Percentiles rank a stretch among this genome's conserved stretches.
phyloP scores from a whole-genome alignment of 164 flowering plant species.

The Brasenia schreberi region DNA sequence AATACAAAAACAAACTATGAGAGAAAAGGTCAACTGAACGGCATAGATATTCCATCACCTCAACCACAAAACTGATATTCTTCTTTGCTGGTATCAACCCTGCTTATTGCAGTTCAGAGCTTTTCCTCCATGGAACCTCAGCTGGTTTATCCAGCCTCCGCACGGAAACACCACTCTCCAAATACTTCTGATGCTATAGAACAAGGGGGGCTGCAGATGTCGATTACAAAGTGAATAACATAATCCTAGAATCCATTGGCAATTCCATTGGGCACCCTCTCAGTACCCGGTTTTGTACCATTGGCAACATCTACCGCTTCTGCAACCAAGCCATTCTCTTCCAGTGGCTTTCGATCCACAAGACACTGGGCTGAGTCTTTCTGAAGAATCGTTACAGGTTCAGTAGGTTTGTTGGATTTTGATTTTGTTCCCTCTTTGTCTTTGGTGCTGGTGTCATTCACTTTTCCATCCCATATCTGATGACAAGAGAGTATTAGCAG shows the following conservation, averaged over 20 bases:
- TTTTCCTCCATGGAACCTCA: neutral
- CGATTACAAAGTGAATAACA: no score
- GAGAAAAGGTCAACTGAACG: no score
- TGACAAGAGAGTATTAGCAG: neutral
- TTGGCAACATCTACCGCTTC: conserved; percentile 24
- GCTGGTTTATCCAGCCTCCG: neutral
- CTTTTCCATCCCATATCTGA: conserved; percentile 35
- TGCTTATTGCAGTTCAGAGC: neutral
- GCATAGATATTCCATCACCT: no score
- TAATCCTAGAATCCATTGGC: conserved; percentile 9
- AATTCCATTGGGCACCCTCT: conserved; percentile 23
- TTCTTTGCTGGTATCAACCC: neutral
- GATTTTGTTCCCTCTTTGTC: conserved; percentile 30
- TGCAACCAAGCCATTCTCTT: conserved; percentile 22
- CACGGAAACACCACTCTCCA: neutral
- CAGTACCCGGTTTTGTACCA: conserved; percentile 22
- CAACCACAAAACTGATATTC: neutral
- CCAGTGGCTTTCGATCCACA: conserved; percentile 19
- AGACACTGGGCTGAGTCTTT: conserved; percentile 19
- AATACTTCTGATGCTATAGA: neutral
- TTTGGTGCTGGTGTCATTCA: conserved; percentile 9
- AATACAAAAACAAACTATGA: no score
- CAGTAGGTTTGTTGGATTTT: conserved; percentile 20
- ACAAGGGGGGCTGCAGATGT: no score
- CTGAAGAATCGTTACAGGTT: conserved; percentile 12